Evolutionary conservation across 164 flowering plant genomes (phyloP), one percentile per base, ranked within the genome.

Genomic region (Malania oleifera): DNA sequence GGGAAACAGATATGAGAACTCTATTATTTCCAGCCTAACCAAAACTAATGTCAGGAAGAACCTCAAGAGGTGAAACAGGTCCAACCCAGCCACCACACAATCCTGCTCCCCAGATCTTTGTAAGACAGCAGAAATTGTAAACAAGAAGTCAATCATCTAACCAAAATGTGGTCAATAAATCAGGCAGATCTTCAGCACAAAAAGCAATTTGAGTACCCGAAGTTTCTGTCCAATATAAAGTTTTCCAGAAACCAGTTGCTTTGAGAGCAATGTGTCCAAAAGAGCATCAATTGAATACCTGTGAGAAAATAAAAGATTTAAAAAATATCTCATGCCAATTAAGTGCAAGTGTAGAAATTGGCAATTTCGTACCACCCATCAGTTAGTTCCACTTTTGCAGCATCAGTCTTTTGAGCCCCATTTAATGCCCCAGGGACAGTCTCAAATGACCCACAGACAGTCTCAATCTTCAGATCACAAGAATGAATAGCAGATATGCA

Each of bases 141-240:
- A 75, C 12, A 57, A 51, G 53, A 50, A 37, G 25, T 52, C 28
- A 52, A 1, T 48, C 19, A 10, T 31, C 45, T n/a, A 22, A 45
- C 46, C 9, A 63, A 62, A 70, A 40, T 34, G n/a, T 43, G 17
- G 19, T 50, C 46, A 14, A 10, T 34, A 18, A 48, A 63, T 27
- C 38, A 2, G 18, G 38, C 19, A 68, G 37, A 44, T 35, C 34
- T 52, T 57, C 23, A 45, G 23, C 10, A 46, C 7, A 14, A 48
- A 57, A 62, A 68, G n/a, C 0, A 61, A 41, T 38, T n/a, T 20
- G 29, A 50, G 35, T 85, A 95, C 99, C 81, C 91, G 82, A 69
- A 91, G 91, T 70, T 95, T 95, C 76, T 91, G 99, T 53, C 97
- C 97, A 17, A 91, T 76, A 73, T 80, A 91, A 51, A 95, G 63